A percentile compares a stretch with the other conserved stretches of the same genome.
Conservation (phyloP, 2,329 filamentous ascomycete genomes). For the Penicillium sp. region DNA sequence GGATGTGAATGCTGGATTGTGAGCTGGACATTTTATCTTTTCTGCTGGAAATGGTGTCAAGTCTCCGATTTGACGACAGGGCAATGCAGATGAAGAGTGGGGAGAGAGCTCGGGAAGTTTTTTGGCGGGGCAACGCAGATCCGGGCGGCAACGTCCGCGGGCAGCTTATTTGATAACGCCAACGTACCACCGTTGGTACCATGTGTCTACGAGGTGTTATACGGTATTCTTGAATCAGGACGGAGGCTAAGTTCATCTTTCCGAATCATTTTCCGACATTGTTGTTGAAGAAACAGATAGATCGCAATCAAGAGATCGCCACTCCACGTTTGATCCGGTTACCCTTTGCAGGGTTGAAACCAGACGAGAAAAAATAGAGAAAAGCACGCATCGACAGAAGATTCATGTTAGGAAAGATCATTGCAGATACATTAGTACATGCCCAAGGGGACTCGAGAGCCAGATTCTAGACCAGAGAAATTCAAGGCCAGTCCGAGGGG, state of each 20-base stretch:
- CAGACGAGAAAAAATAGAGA: background rate
- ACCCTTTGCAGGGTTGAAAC: slow-evolving; percentile 1
- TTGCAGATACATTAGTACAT: slow-evolving; percentile 2
- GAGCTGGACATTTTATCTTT: background rate
- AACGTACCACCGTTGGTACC: background rate
- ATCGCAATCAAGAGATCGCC: background rate
- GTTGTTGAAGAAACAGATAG: background rate
- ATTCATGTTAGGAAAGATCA: background rate
- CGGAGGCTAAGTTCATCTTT: background rate
- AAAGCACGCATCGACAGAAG: background rate
- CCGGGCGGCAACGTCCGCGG: slow-evolving; percentile 13
- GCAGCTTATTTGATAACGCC: background rate
- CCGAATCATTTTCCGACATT: background rate
- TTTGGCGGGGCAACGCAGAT: slow-evolving; percentile 20
- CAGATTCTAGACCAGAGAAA: background rate
- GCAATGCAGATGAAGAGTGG: background rate
- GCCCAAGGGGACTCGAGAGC: background rate
- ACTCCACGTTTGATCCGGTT: background rate
- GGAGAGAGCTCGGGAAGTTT: slow-evolving; percentile 16
- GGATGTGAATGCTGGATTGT: slow-evolving; percentile 26
- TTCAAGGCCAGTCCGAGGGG: slow-evolving; percentile 11
- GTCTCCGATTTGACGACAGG: background rate
- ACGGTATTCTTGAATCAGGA: background rate
- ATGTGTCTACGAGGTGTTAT: background rate
- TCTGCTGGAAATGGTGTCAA: background rate